phyloP scores from a whole-genome alignment of 495 filamentous ascomycete species.

The Tuber magnatum region DNA sequence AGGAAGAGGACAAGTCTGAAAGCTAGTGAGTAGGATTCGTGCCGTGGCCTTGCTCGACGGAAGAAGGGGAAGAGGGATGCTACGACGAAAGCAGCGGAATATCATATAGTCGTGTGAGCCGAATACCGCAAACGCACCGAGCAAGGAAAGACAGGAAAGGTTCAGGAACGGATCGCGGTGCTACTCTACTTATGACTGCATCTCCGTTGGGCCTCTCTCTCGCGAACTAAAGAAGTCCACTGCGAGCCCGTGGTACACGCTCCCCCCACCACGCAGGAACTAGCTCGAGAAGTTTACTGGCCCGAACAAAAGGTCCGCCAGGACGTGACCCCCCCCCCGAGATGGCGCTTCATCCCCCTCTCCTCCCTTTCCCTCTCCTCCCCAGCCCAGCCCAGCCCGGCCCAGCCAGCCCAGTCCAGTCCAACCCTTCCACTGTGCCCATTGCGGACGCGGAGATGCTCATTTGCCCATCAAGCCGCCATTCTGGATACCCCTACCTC shows the following conservation, averaged over 20 bases:
- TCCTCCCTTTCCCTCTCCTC: constrained; percentile 10
- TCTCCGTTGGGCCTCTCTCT: constrained; percentile 27
- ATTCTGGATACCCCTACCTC: constrained; percentile 39
- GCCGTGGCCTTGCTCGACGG: background rate
- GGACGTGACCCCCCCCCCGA: constrained; percentile 16
- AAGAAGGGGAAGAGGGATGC: background rate
- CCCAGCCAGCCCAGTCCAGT: too few relatives aligned
- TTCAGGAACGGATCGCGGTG: constrained; percentile 32
- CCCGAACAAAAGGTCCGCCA: constrained; percentile 21
- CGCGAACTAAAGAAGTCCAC: constrained; percentile 33
- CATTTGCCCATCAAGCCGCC: constrained; percentile 36
- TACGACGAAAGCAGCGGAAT: constrained; percentile 35
- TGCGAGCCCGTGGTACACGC: constrained; percentile 29
- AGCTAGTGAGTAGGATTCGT: background rate
- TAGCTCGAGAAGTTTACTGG: constrained; percentile 35
- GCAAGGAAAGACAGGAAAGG: constrained; percentile 27
- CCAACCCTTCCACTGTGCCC: constrained; percentile 26
- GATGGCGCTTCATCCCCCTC: background rate
- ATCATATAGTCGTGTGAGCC: constrained; percentile 29
- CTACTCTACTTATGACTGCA: constrained; percentile 36
- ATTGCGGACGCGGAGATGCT: constrained; percentile 34
- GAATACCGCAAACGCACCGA: constrained; percentile 26
- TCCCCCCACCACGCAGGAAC: constrained; percentile 23
- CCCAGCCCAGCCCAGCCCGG: too few relatives aligned
- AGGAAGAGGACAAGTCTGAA: background rate